phyloP scores from a whole-genome alignment of 2,329 filamentous ascomycete species.

The Ophiostoma ips region DNA sequence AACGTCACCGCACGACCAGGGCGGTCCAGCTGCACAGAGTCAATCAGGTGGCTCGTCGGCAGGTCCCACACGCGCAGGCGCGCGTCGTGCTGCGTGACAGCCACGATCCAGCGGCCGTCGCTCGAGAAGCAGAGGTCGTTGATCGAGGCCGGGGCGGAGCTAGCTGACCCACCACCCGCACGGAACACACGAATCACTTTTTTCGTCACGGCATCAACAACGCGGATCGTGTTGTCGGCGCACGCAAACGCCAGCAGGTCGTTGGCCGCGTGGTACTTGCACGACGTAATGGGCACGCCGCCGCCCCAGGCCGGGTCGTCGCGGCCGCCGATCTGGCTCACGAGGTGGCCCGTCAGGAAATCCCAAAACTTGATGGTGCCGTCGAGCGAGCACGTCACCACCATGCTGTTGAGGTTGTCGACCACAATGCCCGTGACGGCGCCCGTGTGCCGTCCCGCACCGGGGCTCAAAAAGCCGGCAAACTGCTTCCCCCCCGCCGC shows the following conservation, averaged over 20 bases:
- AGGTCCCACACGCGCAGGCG: conserved; percentile 85
- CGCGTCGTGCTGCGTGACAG: conserved; percentile 69
- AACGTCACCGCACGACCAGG: conserved; percentile 78
- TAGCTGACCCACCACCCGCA: conserved; percentile 38
- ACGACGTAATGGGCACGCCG: conserved; percentile 51
- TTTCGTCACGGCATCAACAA: conserved; percentile 82
- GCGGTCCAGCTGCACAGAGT: conserved; percentile 68
- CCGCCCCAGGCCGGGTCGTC: conserved; percentile 28
- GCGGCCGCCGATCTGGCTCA: conserved; percentile 73
- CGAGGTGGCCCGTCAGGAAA: conserved; percentile 66
- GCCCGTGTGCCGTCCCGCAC: conserved; percentile 62
- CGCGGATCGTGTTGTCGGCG: conserved; percentile 73
- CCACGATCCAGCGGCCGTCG: conserved; percentile 87
- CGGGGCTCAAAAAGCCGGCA: conserved; percentile 20
- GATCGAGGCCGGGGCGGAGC: conserved; percentile 26
- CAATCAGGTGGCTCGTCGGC: conserved; percentile 87
- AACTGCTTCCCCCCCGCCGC: neutral
- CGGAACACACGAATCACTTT: conserved; percentile 87
- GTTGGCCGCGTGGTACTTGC: conserved; percentile 69
- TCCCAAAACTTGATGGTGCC: conserved; percentile 98
- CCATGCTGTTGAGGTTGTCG: conserved; percentile 73
- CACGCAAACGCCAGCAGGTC: conserved; percentile 82
- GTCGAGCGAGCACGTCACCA: conserved; percentile 79
- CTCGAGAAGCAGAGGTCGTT: conserved; percentile 82
- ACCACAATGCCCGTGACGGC: conserved; percentile 76